Conservation (phyloP, 2,329 filamentous ascomycete species). For the Sclerotinia nivalis region DNA sequence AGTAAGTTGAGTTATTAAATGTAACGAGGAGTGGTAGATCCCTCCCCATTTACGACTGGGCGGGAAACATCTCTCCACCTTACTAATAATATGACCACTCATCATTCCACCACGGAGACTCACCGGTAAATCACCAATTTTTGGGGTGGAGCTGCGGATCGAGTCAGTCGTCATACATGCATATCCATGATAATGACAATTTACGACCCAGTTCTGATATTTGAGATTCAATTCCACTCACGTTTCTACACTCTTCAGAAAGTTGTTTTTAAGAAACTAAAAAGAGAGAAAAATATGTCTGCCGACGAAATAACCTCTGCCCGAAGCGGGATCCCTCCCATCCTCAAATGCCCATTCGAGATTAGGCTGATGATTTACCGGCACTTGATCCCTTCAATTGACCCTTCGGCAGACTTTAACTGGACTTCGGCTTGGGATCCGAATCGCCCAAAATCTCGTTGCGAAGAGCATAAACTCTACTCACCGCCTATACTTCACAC, state of each 20-base stretch:
- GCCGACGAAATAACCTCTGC: background rate
- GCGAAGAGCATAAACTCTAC: conserved; percentile 20
- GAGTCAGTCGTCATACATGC: conserved; percentile 25
- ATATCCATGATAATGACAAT: conserved; percentile 15
- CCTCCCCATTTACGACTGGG: conserved; percentile 15
- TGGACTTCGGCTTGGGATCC: conserved; percentile 24
- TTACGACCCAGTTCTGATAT: conserved; percentile 2
- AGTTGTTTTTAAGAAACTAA: background rate
- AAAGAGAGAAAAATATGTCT: conserved; percentile 12
- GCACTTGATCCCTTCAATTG: conserved; percentile 20
- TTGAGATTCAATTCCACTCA: conserved; percentile 12
- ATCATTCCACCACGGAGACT: conserved; percentile 16
- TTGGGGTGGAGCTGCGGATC: conserved; percentile 20
- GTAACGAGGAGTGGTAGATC: conserved; percentile 9
- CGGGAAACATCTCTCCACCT: conserved; percentile 20
- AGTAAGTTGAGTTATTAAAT: conserved; percentile 13
- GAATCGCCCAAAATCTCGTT: conserved; percentile 16
- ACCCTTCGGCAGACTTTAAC: conserved; percentile 18
- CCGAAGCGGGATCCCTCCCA: conserved; percentile 17
- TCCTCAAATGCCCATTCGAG: conserved; percentile 22
- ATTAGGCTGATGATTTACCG: conserved; percentile 24
- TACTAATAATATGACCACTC: conserved; percentile 18
- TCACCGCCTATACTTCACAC: conserved; percentile 24
- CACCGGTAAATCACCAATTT: conserved; percentile 18
- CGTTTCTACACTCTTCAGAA: background rate